phyloP scores from a whole-genome alignment of 345 rosid genomes.

The Kandelia obovata region DNA sequence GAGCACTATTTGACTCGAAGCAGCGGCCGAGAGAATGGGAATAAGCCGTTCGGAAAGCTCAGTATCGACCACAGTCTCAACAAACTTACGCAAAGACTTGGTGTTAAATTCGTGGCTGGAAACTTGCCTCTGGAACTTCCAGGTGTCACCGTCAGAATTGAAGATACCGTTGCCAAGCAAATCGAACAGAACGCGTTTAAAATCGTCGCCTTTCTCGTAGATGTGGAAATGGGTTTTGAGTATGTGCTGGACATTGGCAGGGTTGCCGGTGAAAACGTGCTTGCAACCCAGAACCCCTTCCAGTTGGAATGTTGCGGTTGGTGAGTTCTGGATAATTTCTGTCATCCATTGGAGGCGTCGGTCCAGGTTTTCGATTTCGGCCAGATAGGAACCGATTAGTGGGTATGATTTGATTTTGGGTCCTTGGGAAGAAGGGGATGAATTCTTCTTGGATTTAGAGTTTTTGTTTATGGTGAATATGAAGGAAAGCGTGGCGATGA shows the following conservation, averaged over 20 bases:
- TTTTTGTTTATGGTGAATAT: conserved; percentile 20
- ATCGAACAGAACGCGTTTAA: conserved; percentile 34
- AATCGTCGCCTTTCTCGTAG: conserved; percentile 48
- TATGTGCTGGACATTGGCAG: conserved; percentile 51
- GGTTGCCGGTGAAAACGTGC: conserved; percentile 51
- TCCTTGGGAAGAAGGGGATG: conserved; percentile 19
- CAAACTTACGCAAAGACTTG: conserved; percentile 56
- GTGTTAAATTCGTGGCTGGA: conserved; percentile 75
- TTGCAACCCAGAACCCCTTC: conserved; percentile 33
- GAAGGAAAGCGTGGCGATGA: conserved; percentile 20
- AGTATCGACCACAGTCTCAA: conserved; percentile 48
- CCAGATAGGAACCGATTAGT: conserved; percentile 44
- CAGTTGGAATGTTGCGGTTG: conserved; percentile 50
- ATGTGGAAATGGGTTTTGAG: conserved; percentile 54
- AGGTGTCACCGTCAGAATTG: conserved; percentile 53
- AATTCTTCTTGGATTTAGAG: not conserved
- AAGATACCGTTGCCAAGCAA: conserved; percentile 77
- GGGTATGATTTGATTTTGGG: conserved; percentile 39
- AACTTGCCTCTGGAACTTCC: conserved; percentile 70
- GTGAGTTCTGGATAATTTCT: conserved; percentile 41
- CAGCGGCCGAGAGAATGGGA: conserved; percentile 49
- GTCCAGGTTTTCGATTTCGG: conserved; percentile 29
- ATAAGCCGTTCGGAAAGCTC: conserved; percentile 54
- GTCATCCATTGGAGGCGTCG: conserved; percentile 54
- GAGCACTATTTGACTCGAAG: conserved; percentile 20